Evolutionary conservation across 2,329 filamentous ascomycete species (phyloP).

Genomic region (Amylocarpus encephaloides): DNA sequence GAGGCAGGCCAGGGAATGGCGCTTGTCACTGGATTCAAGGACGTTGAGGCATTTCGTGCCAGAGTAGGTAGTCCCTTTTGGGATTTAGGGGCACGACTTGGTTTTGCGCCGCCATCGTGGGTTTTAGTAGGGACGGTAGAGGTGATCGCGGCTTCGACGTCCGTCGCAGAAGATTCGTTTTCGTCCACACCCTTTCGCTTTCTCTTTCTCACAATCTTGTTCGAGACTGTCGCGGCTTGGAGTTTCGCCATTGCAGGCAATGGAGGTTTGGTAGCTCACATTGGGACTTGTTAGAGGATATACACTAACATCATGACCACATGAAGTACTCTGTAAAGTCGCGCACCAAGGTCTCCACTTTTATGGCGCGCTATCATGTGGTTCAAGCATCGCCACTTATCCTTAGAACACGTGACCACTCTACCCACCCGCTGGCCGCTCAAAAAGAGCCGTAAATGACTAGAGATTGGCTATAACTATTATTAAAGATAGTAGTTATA

Average conservation of each 20-base stretch:
- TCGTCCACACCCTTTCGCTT: slow-evolving; percentile 29
- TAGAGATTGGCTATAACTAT: too few relatives aligned
- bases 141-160: slow-evolving; percentile 22
- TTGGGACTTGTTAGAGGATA: background rate
- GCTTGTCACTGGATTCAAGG: slow-evolving; percentile 21
- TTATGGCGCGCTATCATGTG: too few relatives aligned
- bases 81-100: slow-evolving; percentile 39
- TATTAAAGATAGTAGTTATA: too few relatives aligned
- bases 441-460: too few relatives aligned
- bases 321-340: background rate
- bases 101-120: slow-evolving; percentile 44
- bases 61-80: slow-evolving; percentile 18
- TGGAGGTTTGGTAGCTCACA: background rate
- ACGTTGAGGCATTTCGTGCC: slow-evolving; percentile 20
- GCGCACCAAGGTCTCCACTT: too few relatives aligned
- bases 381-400: too few relatives aligned
- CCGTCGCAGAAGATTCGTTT: background rate
- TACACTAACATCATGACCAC: background rate
- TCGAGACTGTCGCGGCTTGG: slow-evolving; percentile 42
- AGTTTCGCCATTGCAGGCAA: slow-evolving; percentile 28
- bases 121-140: slow-evolving; percentile 48
- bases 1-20: slow-evolving; percentile 59
- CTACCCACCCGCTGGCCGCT: too few relatives aligned
- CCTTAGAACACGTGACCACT: too few relatives aligned
- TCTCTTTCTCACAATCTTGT: slow-evolving; percentile 35